Evolutionary conservation across 116 monocot genomes (phyloP).

Genomic region (Trichopus zeylanicus): DNA sequence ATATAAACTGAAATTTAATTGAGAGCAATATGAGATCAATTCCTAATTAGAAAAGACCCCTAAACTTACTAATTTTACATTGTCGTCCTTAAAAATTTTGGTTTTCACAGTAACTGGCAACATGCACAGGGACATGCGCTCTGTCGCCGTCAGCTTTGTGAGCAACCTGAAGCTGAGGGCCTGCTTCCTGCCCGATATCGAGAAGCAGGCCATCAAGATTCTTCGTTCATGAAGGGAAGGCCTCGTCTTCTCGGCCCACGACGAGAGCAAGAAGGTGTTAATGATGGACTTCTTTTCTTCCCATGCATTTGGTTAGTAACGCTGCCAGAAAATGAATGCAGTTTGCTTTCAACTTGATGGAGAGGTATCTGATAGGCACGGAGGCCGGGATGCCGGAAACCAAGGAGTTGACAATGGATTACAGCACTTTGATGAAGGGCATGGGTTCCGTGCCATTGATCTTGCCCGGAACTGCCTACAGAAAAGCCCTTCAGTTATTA

Average conservation of each 20-base stretch:
- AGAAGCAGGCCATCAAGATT: slow-evolving; percentile 25
- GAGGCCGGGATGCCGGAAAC: slow-evolving; percentile 22
- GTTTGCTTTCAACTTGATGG: slow-evolving; percentile 54
- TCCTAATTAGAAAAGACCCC: no score
- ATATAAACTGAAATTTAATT: no score
- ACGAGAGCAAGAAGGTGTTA: slow-evolving; percentile 56
- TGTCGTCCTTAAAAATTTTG: no score
- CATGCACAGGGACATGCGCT: slow-evolving; percentile 33
- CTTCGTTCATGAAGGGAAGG: slow-evolving; percentile 21
- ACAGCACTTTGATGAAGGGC: slow-evolving; percentile 41
- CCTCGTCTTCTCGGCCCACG: slow-evolving; percentile 27
- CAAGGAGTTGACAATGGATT: slow-evolving; percentile 30
- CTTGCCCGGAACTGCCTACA: slow-evolving; percentile 30
- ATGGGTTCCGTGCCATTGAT: slow-evolving; percentile 49
- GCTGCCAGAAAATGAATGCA: no score
- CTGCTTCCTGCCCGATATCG: slow-evolving; percentile 25
- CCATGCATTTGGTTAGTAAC: no score
- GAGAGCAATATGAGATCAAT: no score
- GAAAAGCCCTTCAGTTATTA: slow-evolving; percentile 37
- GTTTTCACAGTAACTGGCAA: slow-evolving; percentile 28
- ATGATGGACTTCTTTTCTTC: no score
- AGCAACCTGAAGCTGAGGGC: slow-evolving; percentile 21
- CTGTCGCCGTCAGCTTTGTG: slow-evolving; percentile 42
- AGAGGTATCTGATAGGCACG: slow-evolving; percentile 42
- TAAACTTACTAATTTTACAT: no score